Conservation (phyloP, 192 early-diverging fungal genomes). For the Backusella westeae region DNA sequence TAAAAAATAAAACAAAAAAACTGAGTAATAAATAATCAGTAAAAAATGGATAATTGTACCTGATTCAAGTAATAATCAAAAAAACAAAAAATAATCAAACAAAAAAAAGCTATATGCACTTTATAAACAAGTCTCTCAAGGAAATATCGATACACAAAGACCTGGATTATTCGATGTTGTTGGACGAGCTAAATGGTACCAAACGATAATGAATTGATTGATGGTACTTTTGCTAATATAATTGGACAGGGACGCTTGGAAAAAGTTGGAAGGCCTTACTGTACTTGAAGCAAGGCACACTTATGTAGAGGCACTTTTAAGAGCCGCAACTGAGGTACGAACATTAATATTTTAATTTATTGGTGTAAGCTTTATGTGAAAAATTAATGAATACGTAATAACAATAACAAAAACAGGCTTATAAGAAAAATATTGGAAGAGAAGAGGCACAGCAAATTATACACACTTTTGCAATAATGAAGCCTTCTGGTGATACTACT, state of each 20-base stretch:
- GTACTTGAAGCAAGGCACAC: conserved; percentile 39
- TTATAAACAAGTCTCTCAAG: conserved; percentile 50
- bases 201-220: neutral
- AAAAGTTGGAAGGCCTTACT: conserved; percentile 39
- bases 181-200: conserved; percentile 44
- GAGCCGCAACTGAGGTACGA: conserved; percentile 28
- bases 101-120: conserved; percentile 43
- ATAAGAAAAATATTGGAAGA: conserved; percentile 9
- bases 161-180: conserved; percentile 48
- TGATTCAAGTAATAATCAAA: neutral
- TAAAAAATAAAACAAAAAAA: conserved; percentile 4
- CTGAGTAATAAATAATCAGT: neutral
- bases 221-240: neutral
- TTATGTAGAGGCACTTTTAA: conserved; percentile 33
- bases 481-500: conserved; percentile 17
- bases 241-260: conserved; percentile 41
- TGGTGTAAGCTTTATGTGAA: neutral
- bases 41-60: neutral
- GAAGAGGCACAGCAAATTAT: conserved; percentile 34
- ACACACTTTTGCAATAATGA: conserved; percentile 25
- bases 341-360: neutral
- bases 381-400: neutral
- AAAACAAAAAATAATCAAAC: neutral
- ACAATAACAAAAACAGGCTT: conserved; percentile 15
- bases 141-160: conserved; percentile 36